Evolutionary conservation across 75 land plant genomes (phyloP), one percentile per base, ranked within the genome.

Genomic region (Pinus taeda): DNA sequence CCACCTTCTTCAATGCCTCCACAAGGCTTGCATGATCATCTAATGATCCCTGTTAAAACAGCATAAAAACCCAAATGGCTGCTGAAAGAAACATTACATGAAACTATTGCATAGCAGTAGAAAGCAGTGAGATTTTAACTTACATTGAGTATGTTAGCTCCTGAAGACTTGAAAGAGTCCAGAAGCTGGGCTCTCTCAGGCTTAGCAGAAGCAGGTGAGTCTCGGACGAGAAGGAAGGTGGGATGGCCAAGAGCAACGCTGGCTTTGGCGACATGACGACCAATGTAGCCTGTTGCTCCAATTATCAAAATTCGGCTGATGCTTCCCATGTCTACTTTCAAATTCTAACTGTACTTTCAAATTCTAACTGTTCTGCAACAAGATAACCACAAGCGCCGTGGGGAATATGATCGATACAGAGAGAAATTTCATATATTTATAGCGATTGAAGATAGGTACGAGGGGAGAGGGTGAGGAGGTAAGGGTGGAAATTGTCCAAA

Each of bases 271-370:
- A 92, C 71, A 79, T 81, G 82, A 71, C 86, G 82, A 20, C 95
- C 95, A 63, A 92, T 84, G 87, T 90, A 88, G 9, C 95, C 95
- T 3, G 95, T 90, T 17, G 85, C 87, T 29, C 95, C 95, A 76
- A 92, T 84, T 15, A 92, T 59, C 79, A 92, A 76, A 64, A 92
- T 85, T 76, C 80, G 81, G 86, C 86, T 87, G 55, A 9, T 11
- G 77, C 79, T 85, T 36, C 76, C 57, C 61, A 49, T 72, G 67
- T 59, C 65, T 42, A 4, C 21, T 49, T 29, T 7, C 18, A 33
- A 45, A 45, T 45, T 45, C 49, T n/a, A n/a, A n/a, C n/a, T n/a
- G n/a, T n/a, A 30, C 1, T 1, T 1, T 30, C 33, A 30, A 30
- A 30, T 33, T 33, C 33, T 33, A 33, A 33, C 33, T 0, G 33